Percentiles rank a stretch among this genome's conserved stretches.
phyloP scores from a whole-genome alignment of 345 rosid genomes.

The Syzygium aqueum region DNA sequence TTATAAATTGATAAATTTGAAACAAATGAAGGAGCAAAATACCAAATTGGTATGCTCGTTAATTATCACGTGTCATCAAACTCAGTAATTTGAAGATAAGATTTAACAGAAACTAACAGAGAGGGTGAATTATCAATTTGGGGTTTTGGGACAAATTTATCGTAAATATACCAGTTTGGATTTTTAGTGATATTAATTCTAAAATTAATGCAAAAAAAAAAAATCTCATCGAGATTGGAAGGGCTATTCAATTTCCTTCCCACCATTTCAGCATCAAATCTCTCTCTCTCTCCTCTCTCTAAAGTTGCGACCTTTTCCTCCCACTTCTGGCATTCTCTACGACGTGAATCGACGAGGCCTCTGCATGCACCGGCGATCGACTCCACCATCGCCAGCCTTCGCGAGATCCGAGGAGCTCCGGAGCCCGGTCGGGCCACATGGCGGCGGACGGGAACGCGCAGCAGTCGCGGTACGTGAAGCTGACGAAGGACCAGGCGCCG shows the following conservation, averaged over 20 bases:
- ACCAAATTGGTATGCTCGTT: no score
- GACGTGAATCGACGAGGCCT: neutral
- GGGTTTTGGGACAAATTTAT: no score
- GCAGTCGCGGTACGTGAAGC: conserved; percentile 55
- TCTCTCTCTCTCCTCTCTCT: neutral
- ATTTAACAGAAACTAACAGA: no score
- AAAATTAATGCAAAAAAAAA: neutral
- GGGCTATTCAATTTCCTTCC: neutral
- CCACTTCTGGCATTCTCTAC: neutral
- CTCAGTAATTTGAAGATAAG: no score
- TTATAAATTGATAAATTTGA: no score
- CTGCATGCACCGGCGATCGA: neutral
- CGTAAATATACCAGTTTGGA: no score
- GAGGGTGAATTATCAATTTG: no score
- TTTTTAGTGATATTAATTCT: no score
- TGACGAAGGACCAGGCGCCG: conserved; percentile 54
- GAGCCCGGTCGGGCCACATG: neutral
- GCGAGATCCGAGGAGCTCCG: neutral
- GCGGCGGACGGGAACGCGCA: conserved; percentile 46
- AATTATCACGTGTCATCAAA: no score
- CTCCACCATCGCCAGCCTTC: neutral
- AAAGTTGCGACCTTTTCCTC: neutral
- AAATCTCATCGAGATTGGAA: neutral
- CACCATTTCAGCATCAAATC: neutral
- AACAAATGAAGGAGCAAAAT: no score